phyloP scores from a whole-genome alignment of 352 stramenopile genomes.

The Phytophthora cactorum region DNA sequence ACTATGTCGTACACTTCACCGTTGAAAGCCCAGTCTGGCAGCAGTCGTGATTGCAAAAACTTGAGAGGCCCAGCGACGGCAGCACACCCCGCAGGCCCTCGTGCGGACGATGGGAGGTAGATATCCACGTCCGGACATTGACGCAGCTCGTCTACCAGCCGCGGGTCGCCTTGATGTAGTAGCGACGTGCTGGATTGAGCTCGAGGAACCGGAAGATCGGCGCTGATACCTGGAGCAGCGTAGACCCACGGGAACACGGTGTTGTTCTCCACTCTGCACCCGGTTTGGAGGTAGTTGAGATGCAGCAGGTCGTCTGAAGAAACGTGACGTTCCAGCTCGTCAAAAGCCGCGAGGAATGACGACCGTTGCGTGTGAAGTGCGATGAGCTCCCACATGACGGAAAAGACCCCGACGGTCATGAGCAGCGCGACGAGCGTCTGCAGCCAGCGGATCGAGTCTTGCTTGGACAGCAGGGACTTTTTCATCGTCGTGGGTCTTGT shows the following conservation, averaged over 20 bases:
- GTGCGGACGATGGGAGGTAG: slow-evolving; percentile 44
- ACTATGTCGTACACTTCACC: slow-evolving; percentile 23
- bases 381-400: slow-evolving; percentile 28
- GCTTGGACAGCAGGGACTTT: slow-evolving; percentile 4
- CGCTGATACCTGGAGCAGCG: slow-evolving; percentile 17
- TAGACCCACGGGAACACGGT: slow-evolving; percentile 44
- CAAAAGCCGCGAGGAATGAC: slow-evolving; percentile 24
- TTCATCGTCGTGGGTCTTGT: slow-evolving; percentile 10
- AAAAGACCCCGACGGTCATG: slow-evolving; percentile 20
- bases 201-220: not conserved
- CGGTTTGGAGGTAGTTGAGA: slow-evolving; percentile 38
- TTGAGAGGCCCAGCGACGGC: slow-evolving; percentile 48
- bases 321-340: slow-evolving; percentile 10
- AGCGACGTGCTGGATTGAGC: slow-evolving; percentile 21
- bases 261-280: slow-evolving; percentile 42
- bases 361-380: slow-evolving; percentile 19
- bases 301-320: slow-evolving; percentile 48
- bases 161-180: slow-evolving; percentile 37
- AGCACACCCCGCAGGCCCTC: slow-evolving; percentile 46
- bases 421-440: slow-evolving; percentile 25
- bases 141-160: slow-evolving; percentile 49
- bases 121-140: slow-evolving; percentile 69
- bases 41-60: slow-evolving; percentile 37
- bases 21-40: slow-evolving; percentile 39
- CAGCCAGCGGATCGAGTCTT: slow-evolving; percentile 23